These are phyloP conservation scores for Cucumis cinereus DNA, from an alignment of 306 rosid species.

Conservation along the genomic window DNA sequence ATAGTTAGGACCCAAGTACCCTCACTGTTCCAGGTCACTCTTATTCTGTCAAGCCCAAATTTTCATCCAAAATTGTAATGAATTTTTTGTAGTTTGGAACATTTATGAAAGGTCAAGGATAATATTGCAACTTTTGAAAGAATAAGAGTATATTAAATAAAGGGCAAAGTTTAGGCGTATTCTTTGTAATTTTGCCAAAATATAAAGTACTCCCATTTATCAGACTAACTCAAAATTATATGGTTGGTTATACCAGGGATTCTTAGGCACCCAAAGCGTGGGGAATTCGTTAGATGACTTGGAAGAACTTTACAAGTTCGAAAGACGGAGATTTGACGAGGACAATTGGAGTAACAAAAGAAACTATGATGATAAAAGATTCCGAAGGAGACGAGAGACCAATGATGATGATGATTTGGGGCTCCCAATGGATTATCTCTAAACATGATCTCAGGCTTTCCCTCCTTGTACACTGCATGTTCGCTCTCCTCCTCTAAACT, in stretches of 20 bases:
- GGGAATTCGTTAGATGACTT: slow-evolving; percentile 40
- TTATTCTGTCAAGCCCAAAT: background rate
- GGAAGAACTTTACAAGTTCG: slow-evolving; percentile 44
- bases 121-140: no score
- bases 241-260: slow-evolving; percentile 36
- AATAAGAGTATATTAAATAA: no score
- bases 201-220: background rate
- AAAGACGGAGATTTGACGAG: slow-evolving; percentile 25
- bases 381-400: slow-evolving; percentile 30
- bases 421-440: slow-evolving; percentile 81
- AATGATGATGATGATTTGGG: slow-evolving; percentile 78
- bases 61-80: background rate
- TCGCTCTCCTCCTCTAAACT: background rate
- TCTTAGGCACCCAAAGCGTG: slow-evolving; percentile 57
- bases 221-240: background rate
- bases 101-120: no score
- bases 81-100: no score
- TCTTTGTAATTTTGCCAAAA: background rate
- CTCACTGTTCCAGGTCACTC: background rate
- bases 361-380: slow-evolving; percentile 32
- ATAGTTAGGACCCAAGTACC: background rate
- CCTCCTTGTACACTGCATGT: background rate
- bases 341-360: slow-evolving; percentile 25
- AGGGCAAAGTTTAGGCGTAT: no score
- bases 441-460: slow-evolving; percentile 21